A percentile compares a stretch with the other conserved stretches of the same genome.
Conservation (phyloP, 176 grass and related monocot species). For the Tuctoria greenei region DNA sequence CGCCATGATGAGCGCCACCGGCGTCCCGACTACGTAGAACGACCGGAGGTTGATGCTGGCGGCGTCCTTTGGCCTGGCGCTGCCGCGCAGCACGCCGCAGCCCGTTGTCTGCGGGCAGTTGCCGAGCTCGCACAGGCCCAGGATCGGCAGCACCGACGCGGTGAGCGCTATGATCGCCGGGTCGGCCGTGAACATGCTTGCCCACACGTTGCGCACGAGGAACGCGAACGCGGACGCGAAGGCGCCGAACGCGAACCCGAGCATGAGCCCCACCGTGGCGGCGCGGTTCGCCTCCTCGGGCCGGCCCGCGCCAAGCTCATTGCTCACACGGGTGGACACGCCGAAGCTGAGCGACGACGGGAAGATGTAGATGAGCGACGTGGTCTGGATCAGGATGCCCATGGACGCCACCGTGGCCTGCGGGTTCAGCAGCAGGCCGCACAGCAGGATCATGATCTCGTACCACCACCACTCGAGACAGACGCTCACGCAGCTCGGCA, state of each 20-base stretch:
- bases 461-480: conserved; percentile 99
- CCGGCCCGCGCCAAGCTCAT: conserved; percentile 77
- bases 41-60: conserved; percentile 83
- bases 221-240: conserved; percentile 65
- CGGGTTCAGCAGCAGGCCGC: conserved; percentile 80
- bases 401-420: conserved; percentile 89
- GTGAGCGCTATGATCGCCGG: conserved; percentile 68
- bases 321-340: conserved; percentile 88
- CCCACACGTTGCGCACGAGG: conserved; percentile 62
- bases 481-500: conserved; percentile 77
- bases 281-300: conserved; percentile 62
- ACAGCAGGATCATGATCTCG: conserved; percentile 95
- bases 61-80: conserved; percentile 73
- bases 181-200: conserved; percentile 73
- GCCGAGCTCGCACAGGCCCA: conserved; percentile 73
- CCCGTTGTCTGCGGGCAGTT: conserved; percentile 93
- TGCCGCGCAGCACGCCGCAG: conserved; percentile 80
- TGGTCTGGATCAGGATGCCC: conserved; percentile 95
- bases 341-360: conserved; percentile 87
- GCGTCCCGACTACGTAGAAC: conserved; percentile 75
- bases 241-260: conserved; percentile 60
- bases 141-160: conserved; percentile 68
- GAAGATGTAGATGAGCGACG: conserved; percentile 95
- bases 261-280: conserved; percentile 53
- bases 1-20: conserved; percentile 67